Evolutionary conservation across 2,329 filamentous ascomycete species (phyloP).

Genomic region (Colletotrichum sp.): DNA sequence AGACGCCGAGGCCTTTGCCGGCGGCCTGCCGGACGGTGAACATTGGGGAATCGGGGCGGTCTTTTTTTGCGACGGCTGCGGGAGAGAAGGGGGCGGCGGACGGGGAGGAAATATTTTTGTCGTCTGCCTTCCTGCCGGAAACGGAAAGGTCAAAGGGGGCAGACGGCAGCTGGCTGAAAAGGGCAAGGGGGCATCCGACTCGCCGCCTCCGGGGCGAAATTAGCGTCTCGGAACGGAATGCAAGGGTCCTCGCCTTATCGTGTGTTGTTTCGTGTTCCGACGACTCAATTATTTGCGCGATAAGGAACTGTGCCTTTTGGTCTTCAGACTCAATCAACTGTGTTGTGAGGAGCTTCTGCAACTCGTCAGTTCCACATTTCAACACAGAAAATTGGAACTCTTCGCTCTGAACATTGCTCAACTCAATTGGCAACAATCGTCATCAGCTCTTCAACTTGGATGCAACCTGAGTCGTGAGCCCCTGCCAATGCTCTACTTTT

Average conservation of each 20-base stretch:
- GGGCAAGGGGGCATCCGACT: neutral
- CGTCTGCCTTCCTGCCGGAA: neutral
- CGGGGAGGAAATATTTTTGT: neutral
- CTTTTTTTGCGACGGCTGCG: neutral
- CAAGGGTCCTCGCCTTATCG: neutral
- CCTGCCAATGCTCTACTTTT: neutral
- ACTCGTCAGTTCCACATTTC: neutral
- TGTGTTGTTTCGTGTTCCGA: neutral
- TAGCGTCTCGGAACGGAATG: neutral
- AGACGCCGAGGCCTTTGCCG: slow-evolving; percentile 18
- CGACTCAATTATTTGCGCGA: neutral
- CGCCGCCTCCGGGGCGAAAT: neutral
- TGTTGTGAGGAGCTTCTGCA: neutral
- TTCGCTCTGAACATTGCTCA: neutral
- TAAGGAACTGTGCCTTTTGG: neutral
- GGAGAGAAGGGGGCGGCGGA: neutral
- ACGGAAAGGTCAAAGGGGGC: neutral
- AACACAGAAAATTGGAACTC: neutral
- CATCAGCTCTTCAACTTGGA: neutral
- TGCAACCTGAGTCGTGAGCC: neutral
- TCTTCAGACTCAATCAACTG: neutral
- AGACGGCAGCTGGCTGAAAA: neutral
- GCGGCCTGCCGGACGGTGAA: slow-evolving; percentile 8
- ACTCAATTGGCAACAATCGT: neutral
- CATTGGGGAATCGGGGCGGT: neutral